Base-by-base conservation (phyloP, 2,329 filamentous ascomycete genomes). In the Xylaria sp. region DNA sequence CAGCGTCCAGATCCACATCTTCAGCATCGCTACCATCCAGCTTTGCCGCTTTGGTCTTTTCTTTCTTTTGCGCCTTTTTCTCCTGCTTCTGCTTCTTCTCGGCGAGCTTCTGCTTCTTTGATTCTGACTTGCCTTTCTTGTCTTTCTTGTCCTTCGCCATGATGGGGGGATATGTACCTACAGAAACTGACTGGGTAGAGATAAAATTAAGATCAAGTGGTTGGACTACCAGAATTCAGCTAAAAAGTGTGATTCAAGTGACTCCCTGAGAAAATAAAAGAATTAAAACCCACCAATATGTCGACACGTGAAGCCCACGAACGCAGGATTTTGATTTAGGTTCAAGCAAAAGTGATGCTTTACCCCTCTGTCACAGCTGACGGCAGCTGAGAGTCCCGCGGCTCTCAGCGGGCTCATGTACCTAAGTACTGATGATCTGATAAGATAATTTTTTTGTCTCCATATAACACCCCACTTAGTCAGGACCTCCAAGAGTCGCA, bases 1-100 rank as follows among this genome's bases (percentile, higher is more conserved):
- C 94, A 55, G 91, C 91, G 78, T 99, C 96, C 46, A 99, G 88
- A 81, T 98, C 96, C 15, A 96, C 90, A 75, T 98, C 94, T 80
- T 98, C 95, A 57, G 88, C 93, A 79, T 98, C 95, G 78, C 93
- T 95, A 80, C 94, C 94, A 34, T 92, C 91, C 66, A 86, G 80
- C 80, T 93, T 90, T 74, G 92, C 88, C 15, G 85, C 84, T 80
- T 92, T 92, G 61, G 80, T 83, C 76, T 94, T 94, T 75, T 88
- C 85, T 81, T 94, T 97, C 80, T 97, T 97, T 76, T 96, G 94
- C 34, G 91, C 91, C 79, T 97, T 97, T 81, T 92, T 96, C 78
- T 92, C 91, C 80, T 96, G 92, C 83, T 97, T 97, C 73, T 86
- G 84, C 74, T 90, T 90, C 81, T 91, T 91, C 76, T 90, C 88